These are phyloP conservation scores for Russula brevipes DNA, from an alignment of 768 basidiomycete species.

Conservation along the genomic window DNA sequence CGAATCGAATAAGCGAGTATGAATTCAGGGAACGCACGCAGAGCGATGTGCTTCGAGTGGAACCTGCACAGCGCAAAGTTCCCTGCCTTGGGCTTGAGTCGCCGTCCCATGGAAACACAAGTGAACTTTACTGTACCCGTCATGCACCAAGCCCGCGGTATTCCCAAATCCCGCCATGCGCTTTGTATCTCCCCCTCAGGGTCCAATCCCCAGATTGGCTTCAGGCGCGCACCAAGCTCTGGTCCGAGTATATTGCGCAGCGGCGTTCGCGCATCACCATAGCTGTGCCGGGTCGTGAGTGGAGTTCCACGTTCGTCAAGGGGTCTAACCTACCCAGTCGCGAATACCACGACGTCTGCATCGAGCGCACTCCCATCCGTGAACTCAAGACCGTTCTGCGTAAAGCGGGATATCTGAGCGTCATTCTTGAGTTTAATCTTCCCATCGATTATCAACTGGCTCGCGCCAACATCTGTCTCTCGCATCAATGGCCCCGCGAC, in stretches of 20 bases:
- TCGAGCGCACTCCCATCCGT: conserved; percentile 40
- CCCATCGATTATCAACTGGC: conserved; percentile 40
- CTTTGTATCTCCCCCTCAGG: conserved; percentile 57
- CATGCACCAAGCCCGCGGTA: conserved; percentile 53
- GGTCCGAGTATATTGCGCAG: conserved; percentile 44
- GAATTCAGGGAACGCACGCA: conserved; percentile 45
- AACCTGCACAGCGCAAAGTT: conserved; percentile 59
- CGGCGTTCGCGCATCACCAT: conserved; percentile 40
- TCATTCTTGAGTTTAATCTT: conserved; percentile 47
- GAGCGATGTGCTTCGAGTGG: conserved; percentile 60
- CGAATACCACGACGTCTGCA: conserved; percentile 46
- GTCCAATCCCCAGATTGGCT: conserved; percentile 59
- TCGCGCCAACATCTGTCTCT: conserved; percentile 37
- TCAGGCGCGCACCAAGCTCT: conserved; percentile 41
- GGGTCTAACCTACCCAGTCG: conserved; percentile 39
- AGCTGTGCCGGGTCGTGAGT: conserved; percentile 30
- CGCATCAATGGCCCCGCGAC: background rate
- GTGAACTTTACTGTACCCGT: conserved; percentile 40
- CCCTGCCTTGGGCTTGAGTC: conserved; percentile 31
- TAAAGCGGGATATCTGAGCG: conserved; percentile 39
- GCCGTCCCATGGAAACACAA: background rate
- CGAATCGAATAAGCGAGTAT: background rate
- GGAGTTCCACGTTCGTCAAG: background rate
- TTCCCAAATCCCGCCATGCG: conserved; percentile 46
- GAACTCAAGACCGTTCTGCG: conserved; percentile 38